phyloP scores from a whole-genome alignment of 768 basidiomycete genomes.

The Dioszegia aurantiaca region DNA sequence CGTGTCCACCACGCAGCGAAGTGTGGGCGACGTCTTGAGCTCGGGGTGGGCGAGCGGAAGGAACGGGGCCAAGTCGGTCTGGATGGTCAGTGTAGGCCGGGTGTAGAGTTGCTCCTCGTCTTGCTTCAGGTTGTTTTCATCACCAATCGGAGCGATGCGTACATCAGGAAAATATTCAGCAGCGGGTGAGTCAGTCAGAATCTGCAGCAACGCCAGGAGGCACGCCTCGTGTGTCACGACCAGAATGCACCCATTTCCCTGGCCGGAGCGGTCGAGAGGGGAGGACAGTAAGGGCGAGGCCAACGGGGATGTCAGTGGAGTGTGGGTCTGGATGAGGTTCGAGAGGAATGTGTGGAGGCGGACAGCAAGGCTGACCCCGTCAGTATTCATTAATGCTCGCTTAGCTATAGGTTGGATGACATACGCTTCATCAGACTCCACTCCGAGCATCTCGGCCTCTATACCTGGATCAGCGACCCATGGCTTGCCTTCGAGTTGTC shows the following conservation, averaged over 20 bases:
- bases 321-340: conserved; percentile 18
- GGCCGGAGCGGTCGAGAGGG: conserved; percentile 16
- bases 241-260: conserved; percentile 21
- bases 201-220: conserved; percentile 17
- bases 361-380: conserved; percentile 10
- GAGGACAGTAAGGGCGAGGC: conserved; percentile 22
- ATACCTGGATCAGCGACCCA: conserved; percentile 14
- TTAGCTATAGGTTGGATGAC: conserved; percentile 1
- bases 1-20: conserved; percentile 15
- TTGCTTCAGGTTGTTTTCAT: no score
- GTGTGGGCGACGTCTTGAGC: neutral
- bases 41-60: no score
- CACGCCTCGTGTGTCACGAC: conserved; percentile 33
- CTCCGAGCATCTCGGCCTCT: neutral
- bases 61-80: no score
- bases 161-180: neutral
- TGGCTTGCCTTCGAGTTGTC: conserved; percentile 15
- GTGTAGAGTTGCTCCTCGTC: no score
- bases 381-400: neutral
- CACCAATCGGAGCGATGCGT: neutral
- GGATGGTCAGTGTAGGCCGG: no score
- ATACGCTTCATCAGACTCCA: conserved; percentile 20
- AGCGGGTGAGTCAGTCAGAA: conserved; percentile 8
- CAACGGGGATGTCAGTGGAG: conserved; percentile 21
- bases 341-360: conserved; percentile 28